Conservation (phyloP, 192 early-diverging fungal genomes). For the Coemansia sp. region DNA sequence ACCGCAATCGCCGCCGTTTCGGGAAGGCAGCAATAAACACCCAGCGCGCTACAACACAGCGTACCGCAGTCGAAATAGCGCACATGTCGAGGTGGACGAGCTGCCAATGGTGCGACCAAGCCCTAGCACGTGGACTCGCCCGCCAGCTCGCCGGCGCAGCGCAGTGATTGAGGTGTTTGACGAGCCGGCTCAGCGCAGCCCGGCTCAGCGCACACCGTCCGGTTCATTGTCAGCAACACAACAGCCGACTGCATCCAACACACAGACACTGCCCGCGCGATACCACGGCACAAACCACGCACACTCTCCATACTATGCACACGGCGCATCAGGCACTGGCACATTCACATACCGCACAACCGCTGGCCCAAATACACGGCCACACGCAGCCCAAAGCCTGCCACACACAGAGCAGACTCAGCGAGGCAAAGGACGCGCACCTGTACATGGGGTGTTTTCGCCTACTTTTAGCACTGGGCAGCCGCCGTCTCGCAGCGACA, state of each 20-base stretch:
- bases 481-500: background rate
- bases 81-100: conserved; percentile 47
- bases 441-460: background rate
- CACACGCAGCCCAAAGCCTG: background rate
- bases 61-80: conserved; percentile 49
- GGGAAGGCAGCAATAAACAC: conserved; percentile 14
- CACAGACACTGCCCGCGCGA: conserved; percentile 23
- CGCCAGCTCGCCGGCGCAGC: conserved; percentile 21
- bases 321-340: conserved; percentile 23
- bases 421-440: background rate
- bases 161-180: conserved; percentile 37
- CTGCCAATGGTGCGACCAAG: conserved; percentile 33
- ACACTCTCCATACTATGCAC: conserved; percentile 51
- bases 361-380: background rate
- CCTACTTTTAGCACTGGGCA: background rate
- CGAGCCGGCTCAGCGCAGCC: conserved; percentile 4
- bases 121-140: conserved; percentile 6
- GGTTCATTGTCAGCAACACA: conserved; percentile 2
- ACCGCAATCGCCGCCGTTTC: conserved; percentile 23
- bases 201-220: background rate
- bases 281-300: conserved; percentile 51
- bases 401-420: background rate
- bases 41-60: conserved; percentile 25
- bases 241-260: background rate
- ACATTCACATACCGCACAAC: conserved; percentile 16